Evolutionary conservation across 2,329 filamentous ascomycete genomes (phyloP).

Genomic region (Verticillium nubilum): DNA sequence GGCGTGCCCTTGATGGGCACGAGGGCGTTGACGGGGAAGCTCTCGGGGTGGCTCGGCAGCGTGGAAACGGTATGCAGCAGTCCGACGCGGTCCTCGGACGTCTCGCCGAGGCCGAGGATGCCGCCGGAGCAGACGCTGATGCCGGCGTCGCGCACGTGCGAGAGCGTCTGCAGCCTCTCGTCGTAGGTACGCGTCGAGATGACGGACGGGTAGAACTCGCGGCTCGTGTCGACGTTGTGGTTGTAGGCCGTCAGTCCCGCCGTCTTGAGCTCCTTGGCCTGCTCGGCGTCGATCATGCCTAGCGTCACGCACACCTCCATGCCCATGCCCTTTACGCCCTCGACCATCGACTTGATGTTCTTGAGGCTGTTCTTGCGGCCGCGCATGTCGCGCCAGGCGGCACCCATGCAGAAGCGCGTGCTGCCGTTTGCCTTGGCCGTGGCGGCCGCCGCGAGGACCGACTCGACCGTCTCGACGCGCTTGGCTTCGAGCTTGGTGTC

Average conservation of each 20-base stretch:
- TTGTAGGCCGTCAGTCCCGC: constrained; percentile 89
- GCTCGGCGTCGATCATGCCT: constrained; percentile 80
- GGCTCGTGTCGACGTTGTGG: constrained; percentile 86
- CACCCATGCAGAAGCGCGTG: constrained; percentile 93
- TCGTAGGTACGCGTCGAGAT: constrained; percentile 86
- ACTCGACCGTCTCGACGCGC: constrained; percentile 73
- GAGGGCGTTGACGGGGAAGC: constrained; percentile 85
- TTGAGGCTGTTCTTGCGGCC: constrained; percentile 77
- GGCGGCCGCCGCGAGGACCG: constrained; percentile 72
- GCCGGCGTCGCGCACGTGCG: constrained; percentile 76
- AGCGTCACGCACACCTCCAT: constrained; percentile 95
- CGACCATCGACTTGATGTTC: constrained; percentile 83
- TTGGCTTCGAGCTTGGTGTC: constrained; percentile 76
- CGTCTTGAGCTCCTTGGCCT: constrained; percentile 76
- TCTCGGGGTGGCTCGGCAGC: constrained; percentile 77
- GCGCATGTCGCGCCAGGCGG: constrained; percentile 90
- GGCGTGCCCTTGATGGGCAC: constrained; percentile 90
- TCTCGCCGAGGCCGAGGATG: constrained; percentile 81
- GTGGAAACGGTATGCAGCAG: constrained; percentile 78
- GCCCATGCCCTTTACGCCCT: constrained; percentile 71
- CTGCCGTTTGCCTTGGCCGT: constrained; percentile 77
- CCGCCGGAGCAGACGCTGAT: constrained; percentile 89
- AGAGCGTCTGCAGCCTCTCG: constrained; percentile 74
- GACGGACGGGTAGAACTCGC: constrained; percentile 81
- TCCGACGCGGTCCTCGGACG: constrained; percentile 71